Base-by-base conservation (phyloP, 2,329 filamentous ascomycete genomes). In the Verruconis gallopava region DNA sequence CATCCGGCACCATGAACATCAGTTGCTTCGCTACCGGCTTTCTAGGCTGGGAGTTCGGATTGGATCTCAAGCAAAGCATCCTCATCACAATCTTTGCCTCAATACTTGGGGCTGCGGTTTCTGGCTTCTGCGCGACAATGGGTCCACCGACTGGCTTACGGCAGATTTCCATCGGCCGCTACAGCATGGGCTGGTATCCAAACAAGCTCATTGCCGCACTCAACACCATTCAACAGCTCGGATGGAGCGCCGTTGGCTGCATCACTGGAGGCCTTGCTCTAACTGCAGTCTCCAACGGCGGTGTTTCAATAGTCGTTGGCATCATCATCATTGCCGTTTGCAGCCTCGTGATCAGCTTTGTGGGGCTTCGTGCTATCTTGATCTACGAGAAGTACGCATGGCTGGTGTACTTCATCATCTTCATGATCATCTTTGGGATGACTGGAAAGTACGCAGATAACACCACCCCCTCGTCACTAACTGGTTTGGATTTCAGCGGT, bases 131-230 rank as follows among this genome's bases (percentile, higher is more conserved):
- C 25, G 25, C 25, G 34, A 75, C 71, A 0, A 78, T 75, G 61
- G 76, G 75, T 0, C 73, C 75, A 1, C 56, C 67, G 44, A 73
- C 70, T 47, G 76, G 76, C 3, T 75, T 77, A 49, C 62, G 76
- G 40, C 78, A 74, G 35, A 69, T 79, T 71, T 69, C 75, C 21
- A 67, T 76, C 49, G 68, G 72, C 4, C 65, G 74, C 12, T 79
- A 75, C 51, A 62, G 69, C 15, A 78, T 78, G 68, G 75, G 76
- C 5, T 79, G 73, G 71, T 79, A 71, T 65, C 75, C 75, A 1
- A 71, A 71, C 42, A 79, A 79, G 55, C 56, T 81, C 5, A 67
- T 78, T 22, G 74, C 77, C 13, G 50, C 79, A 17, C 60, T 81
- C 44, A 79, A 79, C 50, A 61, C 80, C 36, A 67, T 80, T 34